Evolutionary conservation across 345 rosid species (phyloP), one percentile per base, ranked within the genome.

Genomic region (Cardamine resedifolia): DNA sequence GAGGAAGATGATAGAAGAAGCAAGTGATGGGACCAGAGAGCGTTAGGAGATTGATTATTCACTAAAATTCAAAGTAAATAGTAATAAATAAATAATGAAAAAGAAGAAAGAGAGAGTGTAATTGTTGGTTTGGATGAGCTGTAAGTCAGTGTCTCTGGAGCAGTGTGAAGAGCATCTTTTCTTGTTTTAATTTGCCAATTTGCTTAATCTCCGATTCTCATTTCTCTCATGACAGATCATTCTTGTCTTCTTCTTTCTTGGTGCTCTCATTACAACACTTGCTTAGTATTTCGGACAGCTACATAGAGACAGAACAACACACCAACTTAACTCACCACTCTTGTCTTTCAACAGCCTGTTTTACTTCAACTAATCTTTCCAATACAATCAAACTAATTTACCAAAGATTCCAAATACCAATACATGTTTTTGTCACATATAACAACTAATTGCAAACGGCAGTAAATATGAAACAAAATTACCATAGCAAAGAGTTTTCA

Each of bases 101-200:
- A 56, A 53, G 51, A 47, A 27, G 51, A 51, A 8, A 59, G 57
- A 75, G 58, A 72, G 67, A 66, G 67, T 30, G 69, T 51, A 75
- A 68, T n/a, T 56, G 75, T 70, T 76, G 76, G 75, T 76, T 70
- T 70, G 38, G 61, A 70, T 76, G 79, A 76, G 79, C 79, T 76
- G 79, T 24, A 76, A 63, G 76, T 76, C 79, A 70, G 75, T 70
- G 71, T 70, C 66, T 76, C 61, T 76, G 52, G 74, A 63, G 49
- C 58, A 71, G 74, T n/a, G 19, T 15, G 26, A 63, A 53, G 65
- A 75, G 78, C 79, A 75, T 76, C 75, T 76, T 76, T 70, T 70
- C 56, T 47, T 64, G 75, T 62, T 69, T 56, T 45, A 38, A 47
- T 70, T 62, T 62, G 75, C 70, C 60, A 34, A 34, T 69, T 70